Percentiles rank a stretch among this genome's conserved stretches.
Evolutionary conservation across 768 basidiomycete species (phyloP).

Genomic region (Podaxis mareebaensis): DNA sequence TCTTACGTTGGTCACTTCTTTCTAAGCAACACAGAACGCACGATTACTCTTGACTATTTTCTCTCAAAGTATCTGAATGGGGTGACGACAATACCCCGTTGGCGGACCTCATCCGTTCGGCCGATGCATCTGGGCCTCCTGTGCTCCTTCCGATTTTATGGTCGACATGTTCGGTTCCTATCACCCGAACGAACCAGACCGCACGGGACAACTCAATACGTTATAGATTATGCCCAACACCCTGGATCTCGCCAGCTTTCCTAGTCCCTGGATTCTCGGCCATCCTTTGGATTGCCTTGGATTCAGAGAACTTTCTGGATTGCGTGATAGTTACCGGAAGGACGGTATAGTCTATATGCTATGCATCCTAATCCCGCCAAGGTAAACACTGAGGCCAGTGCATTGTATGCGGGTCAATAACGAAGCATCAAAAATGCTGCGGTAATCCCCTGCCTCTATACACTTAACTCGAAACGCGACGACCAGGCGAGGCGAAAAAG

Average conservation of each 20-base stretch:
- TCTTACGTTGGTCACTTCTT: slow-evolving; percentile 7
- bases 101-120: background rate
- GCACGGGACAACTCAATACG: background rate
- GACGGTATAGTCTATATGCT: background rate
- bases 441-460: background rate
- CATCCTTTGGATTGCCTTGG: background rate
- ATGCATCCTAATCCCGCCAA: background rate
- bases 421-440: background rate
- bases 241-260: background rate
- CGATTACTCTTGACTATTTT: background rate
- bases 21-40: background rate
- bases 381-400: background rate
- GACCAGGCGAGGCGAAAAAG: background rate
- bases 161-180: background rate
- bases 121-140: background rate
- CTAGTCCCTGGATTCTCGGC: background rate
- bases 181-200: background rate
- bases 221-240: background rate
- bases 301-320: slow-evolving; percentile 2
- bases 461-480: background rate
- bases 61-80: slow-evolving; percentile 3
- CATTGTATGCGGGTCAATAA: background rate
- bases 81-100: background rate
- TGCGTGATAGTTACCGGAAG: slow-evolving; percentile 9
- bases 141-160: background rate